Conservation (phyloP, 202 grass and related monocot genomes). For the Carex arenaria region DNA sequence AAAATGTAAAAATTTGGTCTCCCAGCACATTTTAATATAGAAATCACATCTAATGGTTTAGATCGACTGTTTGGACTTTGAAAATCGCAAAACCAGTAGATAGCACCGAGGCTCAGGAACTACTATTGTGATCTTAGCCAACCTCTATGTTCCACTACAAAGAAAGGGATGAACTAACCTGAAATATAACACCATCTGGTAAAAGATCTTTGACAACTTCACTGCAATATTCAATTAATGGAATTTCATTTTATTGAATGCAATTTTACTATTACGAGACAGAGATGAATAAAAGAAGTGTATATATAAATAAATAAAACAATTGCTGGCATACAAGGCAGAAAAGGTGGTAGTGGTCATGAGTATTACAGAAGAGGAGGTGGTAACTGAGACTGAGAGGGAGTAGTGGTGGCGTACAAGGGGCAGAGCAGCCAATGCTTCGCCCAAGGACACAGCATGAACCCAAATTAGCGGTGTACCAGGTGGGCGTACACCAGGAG, state of each 20-base stretch:
- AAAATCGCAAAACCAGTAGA: no score
- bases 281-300: background rate
- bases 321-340: conserved; percentile 54
- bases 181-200: conserved; percentile 70
- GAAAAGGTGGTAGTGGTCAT: conserved; percentile 85
- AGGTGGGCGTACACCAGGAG: conserved; percentile 33
- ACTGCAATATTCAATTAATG: conserved; percentile 29
- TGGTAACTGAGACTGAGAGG: conserved; percentile 36
- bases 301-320: background rate
- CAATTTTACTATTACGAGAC: background rate
- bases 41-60: no score
- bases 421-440: conserved; percentile 71
- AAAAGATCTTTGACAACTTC: conserved; percentile 73
- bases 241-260: no score
- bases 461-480: conserved; percentile 61
- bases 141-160: no score
- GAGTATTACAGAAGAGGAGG: conserved; percentile 41
- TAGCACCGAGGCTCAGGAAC: no score
- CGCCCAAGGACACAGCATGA: conserved; percentile 86
- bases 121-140: no score
- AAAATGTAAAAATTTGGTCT: no score
- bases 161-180: conserved; percentile 31
- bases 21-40: no score
- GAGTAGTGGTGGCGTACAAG: conserved; percentile 56
- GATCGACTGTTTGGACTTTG: no score